These are phyloP conservation scores for Hansenula lynferdii DNA, from an alignment of 1,139 yeast species.

Conservation along the genomic window DNA sequence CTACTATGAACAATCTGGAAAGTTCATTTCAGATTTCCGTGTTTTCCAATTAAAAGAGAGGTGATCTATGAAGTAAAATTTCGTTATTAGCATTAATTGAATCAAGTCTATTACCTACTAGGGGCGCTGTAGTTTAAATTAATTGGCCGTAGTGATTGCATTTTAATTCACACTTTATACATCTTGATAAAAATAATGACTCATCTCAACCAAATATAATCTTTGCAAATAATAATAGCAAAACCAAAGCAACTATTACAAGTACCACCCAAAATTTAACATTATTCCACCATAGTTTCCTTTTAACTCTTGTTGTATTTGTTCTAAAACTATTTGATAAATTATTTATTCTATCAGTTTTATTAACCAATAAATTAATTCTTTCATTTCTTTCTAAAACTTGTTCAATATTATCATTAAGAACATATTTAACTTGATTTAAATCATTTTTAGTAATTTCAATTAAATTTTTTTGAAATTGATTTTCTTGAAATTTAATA, in stretches of 20 bases:
- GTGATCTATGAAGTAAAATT: no score
- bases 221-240: not conserved
- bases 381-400: slow-evolving; percentile 75
- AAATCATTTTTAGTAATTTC: slow-evolving; percentile 18
- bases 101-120: no score
- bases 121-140: no score
- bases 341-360: slow-evolving; percentile 70
- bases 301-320: slow-evolving; percentile 55
- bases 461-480: slow-evolving; percentile 13
- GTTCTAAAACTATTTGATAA: slow-evolving; percentile 65
- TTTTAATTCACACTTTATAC: no score
- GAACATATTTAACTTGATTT: slow-evolving; percentile 30
- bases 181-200: not conserved
- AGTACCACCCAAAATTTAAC: slow-evolving; percentile 33
- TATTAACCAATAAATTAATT: slow-evolving; percentile 66
- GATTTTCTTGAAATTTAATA: slow-evolving; percentile 18
- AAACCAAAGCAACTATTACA: not conserved
- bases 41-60: no score
- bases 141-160: no score
- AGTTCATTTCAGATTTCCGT: no score
- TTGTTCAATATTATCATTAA: slow-evolving; percentile 61
- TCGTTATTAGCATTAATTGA: no score
- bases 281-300: slow-evolving; percentile 61
- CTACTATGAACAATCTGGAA: no score
- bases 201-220: not conserved